A percentile compares a stretch with the other conserved stretches of the same genome.
Conservation (phyloP, 2,329 filamentous ascomycete species). For the Scopulariopsis brevicaulis region DNA sequence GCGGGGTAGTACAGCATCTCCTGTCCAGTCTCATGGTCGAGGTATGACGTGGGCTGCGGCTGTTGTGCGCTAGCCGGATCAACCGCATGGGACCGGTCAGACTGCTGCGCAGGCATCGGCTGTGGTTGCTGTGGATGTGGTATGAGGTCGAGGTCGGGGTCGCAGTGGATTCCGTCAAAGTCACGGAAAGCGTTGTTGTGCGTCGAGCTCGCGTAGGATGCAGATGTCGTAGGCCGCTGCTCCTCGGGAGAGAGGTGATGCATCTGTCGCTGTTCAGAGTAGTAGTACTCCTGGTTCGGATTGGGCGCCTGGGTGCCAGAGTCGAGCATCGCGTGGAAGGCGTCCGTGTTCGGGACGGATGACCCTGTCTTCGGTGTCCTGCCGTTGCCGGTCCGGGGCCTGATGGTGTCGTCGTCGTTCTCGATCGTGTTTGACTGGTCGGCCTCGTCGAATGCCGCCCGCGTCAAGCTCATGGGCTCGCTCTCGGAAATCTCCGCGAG, state of each 20-base stretch:
- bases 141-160: conserved; percentile 30
- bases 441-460: conserved; percentile 41
- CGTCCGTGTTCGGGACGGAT: conserved; percentile 16
- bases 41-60: conserved; percentile 34
- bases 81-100: neutral
- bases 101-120: neutral
- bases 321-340: conserved; percentile 22
- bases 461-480: conserved; percentile 37
- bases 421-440: conserved; percentile 27
- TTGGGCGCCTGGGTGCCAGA: neutral
- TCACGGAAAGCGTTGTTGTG: conserved; percentile 62
- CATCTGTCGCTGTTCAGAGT: neutral
- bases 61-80: neutral
- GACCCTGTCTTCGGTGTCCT: conserved; percentile 5
- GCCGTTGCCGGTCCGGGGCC: conserved; percentile 13
- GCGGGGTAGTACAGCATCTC: conserved; percentile 93
- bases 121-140: conserved; percentile 10
- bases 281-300: neutral
- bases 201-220: conserved; percentile 51
- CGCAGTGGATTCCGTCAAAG: conserved; percentile 72
- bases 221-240: conserved; percentile 29
- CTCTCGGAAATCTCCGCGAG: conserved; percentile 47
- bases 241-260: conserved; percentile 6
- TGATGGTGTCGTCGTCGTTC: conserved; percentile 25
- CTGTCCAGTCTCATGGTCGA: conserved; percentile 55